Evolutionary conservation across 306 rosid species (phyloP).

Genomic region (Alnus rubra): DNA sequence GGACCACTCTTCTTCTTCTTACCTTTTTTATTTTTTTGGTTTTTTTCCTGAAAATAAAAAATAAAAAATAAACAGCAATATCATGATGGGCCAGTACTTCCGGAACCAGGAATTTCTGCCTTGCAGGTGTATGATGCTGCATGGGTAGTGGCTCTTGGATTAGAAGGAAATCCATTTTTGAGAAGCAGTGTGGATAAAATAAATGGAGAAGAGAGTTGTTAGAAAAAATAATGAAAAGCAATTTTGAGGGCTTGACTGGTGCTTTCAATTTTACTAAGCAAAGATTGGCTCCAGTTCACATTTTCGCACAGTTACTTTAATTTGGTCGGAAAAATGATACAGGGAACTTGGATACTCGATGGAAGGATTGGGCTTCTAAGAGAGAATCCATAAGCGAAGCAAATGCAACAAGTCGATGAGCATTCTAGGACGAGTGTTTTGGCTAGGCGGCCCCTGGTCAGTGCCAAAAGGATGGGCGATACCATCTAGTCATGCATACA

Average conservation of each 20-base stretch:
- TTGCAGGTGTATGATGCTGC: slow-evolving; percentile 8
- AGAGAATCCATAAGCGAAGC: not conserved
- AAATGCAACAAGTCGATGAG: not conserved
- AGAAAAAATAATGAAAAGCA: not conserved
- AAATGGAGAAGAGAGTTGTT: not conserved
- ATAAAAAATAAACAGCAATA: no score
- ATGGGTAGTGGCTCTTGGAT: not conserved
- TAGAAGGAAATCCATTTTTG: not conserved
- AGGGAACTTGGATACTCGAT: not conserved
- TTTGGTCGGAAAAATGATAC: not conserved
- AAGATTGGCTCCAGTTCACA: not conserved
- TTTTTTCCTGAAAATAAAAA: no score
- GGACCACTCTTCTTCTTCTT: no score
- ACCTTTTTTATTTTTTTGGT: no score
- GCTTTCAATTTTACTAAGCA: not conserved
- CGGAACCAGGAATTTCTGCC: not conserved
- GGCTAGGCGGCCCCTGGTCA: not conserved
- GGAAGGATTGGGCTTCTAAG: not conserved
- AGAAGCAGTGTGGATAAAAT: not conserved
- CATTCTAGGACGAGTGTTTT: not conserved
- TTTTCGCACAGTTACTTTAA: not conserved
- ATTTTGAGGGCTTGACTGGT: slow-evolving; percentile 3
- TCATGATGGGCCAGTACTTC: not conserved
- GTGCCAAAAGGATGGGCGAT: not conserved
- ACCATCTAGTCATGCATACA: not conserved